phyloP scores from a whole-genome alignment of 345 rosid genomes.

The Sonneratia alba region DNA sequence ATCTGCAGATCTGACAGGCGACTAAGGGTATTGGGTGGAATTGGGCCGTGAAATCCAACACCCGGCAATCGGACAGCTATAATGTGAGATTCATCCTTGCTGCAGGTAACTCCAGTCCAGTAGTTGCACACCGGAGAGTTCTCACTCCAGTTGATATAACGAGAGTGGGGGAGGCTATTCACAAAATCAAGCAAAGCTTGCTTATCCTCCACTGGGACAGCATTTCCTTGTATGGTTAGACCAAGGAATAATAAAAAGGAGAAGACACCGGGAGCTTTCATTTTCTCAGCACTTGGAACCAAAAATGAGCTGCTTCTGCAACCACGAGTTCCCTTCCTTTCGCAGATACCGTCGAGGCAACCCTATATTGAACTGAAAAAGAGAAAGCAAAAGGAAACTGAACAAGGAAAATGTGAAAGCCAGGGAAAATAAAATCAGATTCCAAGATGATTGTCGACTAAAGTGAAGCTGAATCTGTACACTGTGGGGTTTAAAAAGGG shows the following conservation, averaged over 20 bases:
- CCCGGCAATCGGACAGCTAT: slow-evolving; percentile 73
- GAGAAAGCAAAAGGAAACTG: slow-evolving; percentile 11
- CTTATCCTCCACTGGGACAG: slow-evolving; percentile 60
- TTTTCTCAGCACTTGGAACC: slow-evolving; percentile 16
- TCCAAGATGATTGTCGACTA: slow-evolving; percentile 46
- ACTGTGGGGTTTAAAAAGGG: slow-evolving; percentile 26
- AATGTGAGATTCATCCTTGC: slow-evolving; percentile 34
- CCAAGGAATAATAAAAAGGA: slow-evolving; percentile 25
- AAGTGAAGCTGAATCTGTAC: slow-evolving; percentile 28
- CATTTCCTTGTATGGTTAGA: slow-evolving; percentile 21
- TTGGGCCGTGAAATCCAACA: slow-evolving; percentile 57
- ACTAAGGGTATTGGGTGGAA: slow-evolving; percentile 64
- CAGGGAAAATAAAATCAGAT: slow-evolving; percentile 24
- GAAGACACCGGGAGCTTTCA: slow-evolving; percentile 25
- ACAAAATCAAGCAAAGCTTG: slow-evolving; percentile 61
- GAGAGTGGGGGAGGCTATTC: slow-evolving; percentile 37
- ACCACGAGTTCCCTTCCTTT: neutral
- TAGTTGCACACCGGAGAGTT: slow-evolving; percentile 36
- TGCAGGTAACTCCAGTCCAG: slow-evolving; percentile 83
- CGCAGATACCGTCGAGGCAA: slow-evolving; percentile 14
- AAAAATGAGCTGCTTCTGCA: slow-evolving; percentile 52
- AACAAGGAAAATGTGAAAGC: slow-evolving; percentile 21
- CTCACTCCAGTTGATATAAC: slow-evolving; percentile 51
- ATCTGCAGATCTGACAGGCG: slow-evolving; percentile 62
- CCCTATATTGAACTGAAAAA: slow-evolving; percentile 6